These are phyloP conservation scores for Fraxinus sp. DNA, from an alignment of 305 asterid species.

Conservation along the genomic window DNA sequence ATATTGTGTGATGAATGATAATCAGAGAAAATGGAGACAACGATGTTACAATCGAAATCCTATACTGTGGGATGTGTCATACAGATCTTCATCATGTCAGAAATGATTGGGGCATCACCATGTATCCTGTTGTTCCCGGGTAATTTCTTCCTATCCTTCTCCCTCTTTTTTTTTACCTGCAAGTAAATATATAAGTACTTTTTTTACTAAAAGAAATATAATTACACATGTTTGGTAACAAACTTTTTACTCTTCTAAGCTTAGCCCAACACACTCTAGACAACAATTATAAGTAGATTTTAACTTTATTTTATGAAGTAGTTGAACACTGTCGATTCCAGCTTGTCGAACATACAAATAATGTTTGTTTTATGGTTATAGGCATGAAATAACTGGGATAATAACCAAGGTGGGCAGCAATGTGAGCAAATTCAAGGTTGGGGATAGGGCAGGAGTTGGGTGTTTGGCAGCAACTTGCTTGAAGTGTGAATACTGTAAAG, in stretches of 20 bases:
- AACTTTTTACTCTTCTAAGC: background rate
- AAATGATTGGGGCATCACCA: slow-evolving; percentile 28
- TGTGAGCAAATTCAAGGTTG: slow-evolving; percentile 61
- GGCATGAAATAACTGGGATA: slow-evolving; percentile 84
- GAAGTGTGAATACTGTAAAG: slow-evolving; percentile 63
- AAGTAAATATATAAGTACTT: background rate
- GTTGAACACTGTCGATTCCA: background rate
- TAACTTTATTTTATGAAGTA: background rate
- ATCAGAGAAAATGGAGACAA: slow-evolving; percentile 15
- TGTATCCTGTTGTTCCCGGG: slow-evolving; percentile 33
- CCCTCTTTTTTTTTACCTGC: background rate
- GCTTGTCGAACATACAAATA: background rate
- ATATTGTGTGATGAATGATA: background rate
- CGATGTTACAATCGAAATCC: slow-evolving; percentile 29
- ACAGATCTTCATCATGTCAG: slow-evolving; percentile 28
- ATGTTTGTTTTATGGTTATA: slow-evolving; percentile 11
- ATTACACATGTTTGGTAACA: background rate
- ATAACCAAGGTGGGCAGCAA: slow-evolving; percentile 72
- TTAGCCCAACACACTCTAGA: background rate
- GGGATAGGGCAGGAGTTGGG: slow-evolving; percentile 83
- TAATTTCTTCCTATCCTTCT: background rate
- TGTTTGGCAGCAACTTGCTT: slow-evolving; percentile 81
- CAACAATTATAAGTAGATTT: background rate
- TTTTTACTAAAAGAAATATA: too few relatives aligned
- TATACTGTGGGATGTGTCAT: slow-evolving; percentile 35